Percentiles rank a stretch among this genome's conserved stretches.
These are phyloP conservation scores for Alternaria rosae DNA, from an alignment of 2,329 filamentous ascomycete species.

Conservation along the genomic window DNA sequence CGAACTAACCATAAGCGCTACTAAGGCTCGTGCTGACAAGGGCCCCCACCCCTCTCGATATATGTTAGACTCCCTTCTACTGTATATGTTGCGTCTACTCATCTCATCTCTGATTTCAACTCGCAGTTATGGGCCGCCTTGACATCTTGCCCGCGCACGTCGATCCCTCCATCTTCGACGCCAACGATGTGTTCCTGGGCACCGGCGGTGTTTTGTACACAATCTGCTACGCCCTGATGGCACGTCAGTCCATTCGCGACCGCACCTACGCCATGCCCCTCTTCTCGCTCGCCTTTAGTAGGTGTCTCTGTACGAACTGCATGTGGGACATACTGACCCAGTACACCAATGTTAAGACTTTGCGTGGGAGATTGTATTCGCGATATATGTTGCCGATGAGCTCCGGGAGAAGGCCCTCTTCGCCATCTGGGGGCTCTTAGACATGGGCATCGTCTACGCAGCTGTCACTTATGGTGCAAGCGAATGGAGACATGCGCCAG, in stretches of 20 bases:
- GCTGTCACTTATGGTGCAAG: constrained; percentile 55
- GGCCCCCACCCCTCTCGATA: not conserved
- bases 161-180: constrained; percentile 15
- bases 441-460: constrained; percentile 57
- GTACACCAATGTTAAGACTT: constrained; percentile 44
- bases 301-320: not conserved
- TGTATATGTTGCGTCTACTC: not conserved
- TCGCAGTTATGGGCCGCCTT: constrained; percentile 4
- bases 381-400: constrained; percentile 56
- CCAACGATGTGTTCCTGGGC: constrained; percentile 22
- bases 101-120: not conserved
- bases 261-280: constrained; percentile 61
- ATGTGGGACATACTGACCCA: not conserved
- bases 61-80: not conserved
- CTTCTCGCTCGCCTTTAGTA: constrained; percentile 55
- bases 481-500: constrained; percentile 55
- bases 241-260: constrained; percentile 55
- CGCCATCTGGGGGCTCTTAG: constrained; percentile 59
- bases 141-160: constrained; percentile 26
- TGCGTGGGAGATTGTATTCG: constrained; percentile 62
- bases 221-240: constrained; percentile 57
- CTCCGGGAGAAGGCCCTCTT: constrained; percentile 57
- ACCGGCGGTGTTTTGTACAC: constrained; percentile 27
- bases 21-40: not conserved
- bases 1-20: not conserved